Base-by-base conservation (phyloP, 352 stramenopile genomes). In the Ophiocytium majus region DNA sequence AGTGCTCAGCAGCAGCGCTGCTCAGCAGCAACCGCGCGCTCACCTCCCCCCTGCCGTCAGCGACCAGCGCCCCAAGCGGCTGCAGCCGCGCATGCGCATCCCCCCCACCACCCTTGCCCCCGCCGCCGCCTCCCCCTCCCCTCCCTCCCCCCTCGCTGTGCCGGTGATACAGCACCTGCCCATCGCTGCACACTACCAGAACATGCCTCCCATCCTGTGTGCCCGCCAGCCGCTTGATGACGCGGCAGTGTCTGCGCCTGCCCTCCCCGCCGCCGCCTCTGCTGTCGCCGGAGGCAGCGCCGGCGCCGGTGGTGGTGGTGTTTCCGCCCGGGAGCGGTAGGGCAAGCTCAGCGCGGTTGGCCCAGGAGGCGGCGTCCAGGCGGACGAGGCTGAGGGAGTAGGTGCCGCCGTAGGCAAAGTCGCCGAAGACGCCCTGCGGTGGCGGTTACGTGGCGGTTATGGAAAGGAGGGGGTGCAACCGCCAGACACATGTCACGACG, bases 371-470 rank as follows among this genome's bases (percentile, higher is more conserved):
- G 28, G 86, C 86, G 43, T 87, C 83, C n/a, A 89, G 78, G 57
- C 86, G 83, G 17, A 89, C 83, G 31, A 89, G 50, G 32, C 82
- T 86, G 32, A 89, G 82, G n/a, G 66, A 78, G 63, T 80, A 88
- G 9, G 83, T 83, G 37, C 86, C 86, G 50, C 86, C 86, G 78
- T 88, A 89, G 76, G 86, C 86, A 37, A 78, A 89, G 81, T 89
- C 86, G 9, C 86, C 86, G 43, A 87, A 89, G 28, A 89, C 83
- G 32, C 76, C 75, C 5, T 82, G 50, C 19, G 28, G 35, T 78
- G 66, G 35, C 43, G 43, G 43, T 14, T n/a, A n/a, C n/a, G n/a
- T n/a, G n/a, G n/a, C n/a, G n/a, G n/a, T n/a, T n/a, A n/a, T n/a
- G n/a, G n/a, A n/a, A n/a, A n/a, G n/a, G n/a, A n/a, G n/a, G n/a